Evolutionary conservation across 495 filamentous ascomycete genomes (phyloP), one percentile per base, ranked within the genome.

Genomic region (Hypoxylon cercidicola): DNA sequence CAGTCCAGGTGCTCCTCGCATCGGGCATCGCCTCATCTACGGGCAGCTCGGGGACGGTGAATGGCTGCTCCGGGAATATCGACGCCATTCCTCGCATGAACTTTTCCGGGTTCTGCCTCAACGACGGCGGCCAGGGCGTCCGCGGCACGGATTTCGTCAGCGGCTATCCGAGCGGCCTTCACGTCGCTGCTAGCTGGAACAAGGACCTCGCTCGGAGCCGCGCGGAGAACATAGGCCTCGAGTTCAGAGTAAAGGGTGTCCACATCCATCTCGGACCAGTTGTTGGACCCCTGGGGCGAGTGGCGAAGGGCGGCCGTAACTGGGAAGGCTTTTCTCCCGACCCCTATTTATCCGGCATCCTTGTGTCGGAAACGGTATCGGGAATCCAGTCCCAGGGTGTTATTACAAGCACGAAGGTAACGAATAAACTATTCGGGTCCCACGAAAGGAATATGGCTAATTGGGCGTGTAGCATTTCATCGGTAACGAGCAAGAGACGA

Each of bases 251-350:
- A 13, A 84, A 91, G 70, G 88, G 88, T 0, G 82, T 90, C 13
- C 87, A 91, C 67, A 81, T 92, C 16, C 77, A 85, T 3, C 77
- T 91, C n/a, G 88, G 88, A 0, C 89, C 88, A 1, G 86, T 89
- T 18, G 82, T 86, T 41, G 85, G 84, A 0, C 83, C 83, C 4
- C 62, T 81, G 1, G 85, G 85, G 4, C 68, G 84, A 3, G 72
- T 83, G 2, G 78, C 79, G 4, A 40, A 71, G 11, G 77, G 79
- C 18, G 85, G 85, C 0, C 69, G 85, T 13, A 85, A 86, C 62
- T 88, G 83, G 84, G 85, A 82, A 64, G 78, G 77, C 5, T 81
- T 84, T 66, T 78, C 76, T 3, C 62, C 74, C 3, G 80, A 84
- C 56, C 77, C 79, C 18, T 81, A 82, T 64, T 62, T 84, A 6